Percentiles rank a stretch among this genome's conserved stretches.
Conservation (phyloP, 1,284 basidiomycete species). For the Moniliophthora roreri region DNA sequence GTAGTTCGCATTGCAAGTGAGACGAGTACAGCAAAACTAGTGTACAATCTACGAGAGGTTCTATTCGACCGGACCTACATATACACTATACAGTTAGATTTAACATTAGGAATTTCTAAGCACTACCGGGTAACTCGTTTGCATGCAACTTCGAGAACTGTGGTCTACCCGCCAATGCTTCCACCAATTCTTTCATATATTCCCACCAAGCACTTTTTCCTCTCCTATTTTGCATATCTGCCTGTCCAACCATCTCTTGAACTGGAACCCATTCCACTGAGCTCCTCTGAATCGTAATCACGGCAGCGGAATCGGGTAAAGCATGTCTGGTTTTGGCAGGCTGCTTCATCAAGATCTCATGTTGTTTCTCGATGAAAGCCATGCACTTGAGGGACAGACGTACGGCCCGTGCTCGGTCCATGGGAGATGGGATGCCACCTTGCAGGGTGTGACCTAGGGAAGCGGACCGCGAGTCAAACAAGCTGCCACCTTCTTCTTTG, state of each 20-base stretch:
- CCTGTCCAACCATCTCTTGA: slow-evolving; percentile 79
- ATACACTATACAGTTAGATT: background rate
- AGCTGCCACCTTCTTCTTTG: slow-evolving; percentile 85
- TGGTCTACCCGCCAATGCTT: slow-evolving; percentile 65
- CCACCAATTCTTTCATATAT: slow-evolving; percentile 66
- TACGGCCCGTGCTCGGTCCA: slow-evolving; percentile 90
- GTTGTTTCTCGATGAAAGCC: slow-evolving; percentile 89
- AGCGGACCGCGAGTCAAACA: slow-evolving; percentile 96
- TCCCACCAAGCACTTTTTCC: slow-evolving; percentile 87
- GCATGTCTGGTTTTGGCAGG: slow-evolving; percentile 51
- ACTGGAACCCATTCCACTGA: slow-evolving; percentile 82
- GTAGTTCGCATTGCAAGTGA: too few species aligned
- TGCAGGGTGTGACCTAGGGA: slow-evolving; percentile 96
- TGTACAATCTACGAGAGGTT: background rate
- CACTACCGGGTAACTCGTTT: slow-evolving; percentile 14
- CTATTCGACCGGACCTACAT: background rate
- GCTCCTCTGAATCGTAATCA: slow-evolving; percentile 89
- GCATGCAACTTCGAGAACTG: slow-evolving; percentile 43
- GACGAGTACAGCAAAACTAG: background rate
- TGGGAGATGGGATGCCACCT: slow-evolving; percentile 91
- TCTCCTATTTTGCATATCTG: slow-evolving; percentile 89
- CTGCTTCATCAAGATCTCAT: slow-evolving; percentile 48
- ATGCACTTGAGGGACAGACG: slow-evolving; percentile 92
- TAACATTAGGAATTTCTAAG: slow-evolving; percentile 3
- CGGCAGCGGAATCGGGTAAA: slow-evolving; percentile 71